phyloP scores from a whole-genome alignment of 768 basidiomycete species.

The Lactifluus rugatus region DNA sequence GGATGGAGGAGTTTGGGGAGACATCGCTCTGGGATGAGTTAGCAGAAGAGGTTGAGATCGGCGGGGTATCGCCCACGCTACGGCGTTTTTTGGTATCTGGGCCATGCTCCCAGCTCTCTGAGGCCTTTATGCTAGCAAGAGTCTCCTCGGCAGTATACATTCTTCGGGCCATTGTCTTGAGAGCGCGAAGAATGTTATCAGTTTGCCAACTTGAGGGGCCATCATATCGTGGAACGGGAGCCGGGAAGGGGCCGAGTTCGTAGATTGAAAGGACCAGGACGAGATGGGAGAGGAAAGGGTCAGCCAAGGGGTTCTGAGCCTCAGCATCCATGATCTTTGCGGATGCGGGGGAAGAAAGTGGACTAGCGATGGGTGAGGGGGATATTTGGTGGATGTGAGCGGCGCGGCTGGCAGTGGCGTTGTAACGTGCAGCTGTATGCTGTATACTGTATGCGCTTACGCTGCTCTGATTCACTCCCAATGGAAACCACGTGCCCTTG shows the following conservation, averaged over 20 bases:
- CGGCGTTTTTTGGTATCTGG: slow-evolving; percentile 20
- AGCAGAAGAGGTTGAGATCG: slow-evolving; percentile 5
- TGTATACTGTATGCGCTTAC: too few relatives aligned
- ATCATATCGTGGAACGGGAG: slow-evolving; percentile 19
- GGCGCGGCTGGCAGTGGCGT: not conserved
- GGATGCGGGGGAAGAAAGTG: not conserved
- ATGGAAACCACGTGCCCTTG: too few relatives aligned
- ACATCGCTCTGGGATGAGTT: slow-evolving; percentile 12
- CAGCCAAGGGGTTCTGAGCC: not conserved
- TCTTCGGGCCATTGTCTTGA: slow-evolving; percentile 17
- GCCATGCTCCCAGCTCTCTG: slow-evolving; percentile 17
- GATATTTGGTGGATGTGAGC: not conserved
- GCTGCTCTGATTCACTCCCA: not conserved
- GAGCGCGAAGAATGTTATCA: slow-evolving; percentile 14
- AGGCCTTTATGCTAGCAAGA: slow-evolving; percentile 18
- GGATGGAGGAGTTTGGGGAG: not conserved
- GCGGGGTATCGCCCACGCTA: slow-evolving; percentile 19
- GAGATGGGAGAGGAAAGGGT: slow-evolving; percentile 19
- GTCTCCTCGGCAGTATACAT: slow-evolving; percentile 21
- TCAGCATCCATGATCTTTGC: slow-evolving; percentile 5
- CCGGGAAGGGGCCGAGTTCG: slow-evolving; percentile 19
- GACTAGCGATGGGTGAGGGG: too few relatives aligned
- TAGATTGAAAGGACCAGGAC: slow-evolving; percentile 19
- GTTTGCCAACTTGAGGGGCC: slow-evolving; percentile 20
- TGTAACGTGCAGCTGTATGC: too few relatives aligned